Percentiles rank a stretch among this genome's conserved stretches.
These are phyloP conservation scores for Penicillium sp. DNA, from an alignment of 2,329 filamentous ascomycete genomes.

Conservation along the genomic window DNA sequence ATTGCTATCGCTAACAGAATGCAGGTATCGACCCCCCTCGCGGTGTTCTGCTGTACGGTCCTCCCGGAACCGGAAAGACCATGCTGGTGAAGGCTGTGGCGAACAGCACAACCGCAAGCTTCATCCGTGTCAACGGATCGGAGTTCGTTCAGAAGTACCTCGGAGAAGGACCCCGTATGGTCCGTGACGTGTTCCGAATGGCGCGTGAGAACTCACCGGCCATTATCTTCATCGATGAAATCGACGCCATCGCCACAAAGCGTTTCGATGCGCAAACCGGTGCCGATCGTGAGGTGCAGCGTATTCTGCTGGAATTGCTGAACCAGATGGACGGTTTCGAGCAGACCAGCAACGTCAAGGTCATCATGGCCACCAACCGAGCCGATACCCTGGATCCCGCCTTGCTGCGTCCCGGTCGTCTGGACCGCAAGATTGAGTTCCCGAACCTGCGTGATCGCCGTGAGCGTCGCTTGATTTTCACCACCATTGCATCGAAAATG, in stretches of 20 bases:
- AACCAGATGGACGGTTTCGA: constrained; percentile 99
- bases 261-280: constrained; percentile 98
- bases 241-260: constrained; percentile 98
- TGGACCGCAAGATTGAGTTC: constrained; percentile 99
- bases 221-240: constrained; percentile 99
- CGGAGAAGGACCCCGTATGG: constrained; percentile 97
- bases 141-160: constrained; percentile 99
- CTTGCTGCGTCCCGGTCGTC: constrained; percentile 86
- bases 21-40: constrained; percentile 86
- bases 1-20: constrained; percentile 20
- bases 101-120: constrained; percentile 96
- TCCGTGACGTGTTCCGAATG: constrained; percentile 98
- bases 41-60: constrained; percentile 93
- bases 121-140: constrained; percentile 96
- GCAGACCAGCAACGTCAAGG: constrained; percentile 98
- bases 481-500: constrained; percentile 97
- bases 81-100: constrained; percentile 98
- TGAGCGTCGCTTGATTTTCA: constrained; percentile 94
- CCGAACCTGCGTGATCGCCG: constrained; percentile 90
- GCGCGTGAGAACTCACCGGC: constrained; percentile 95
- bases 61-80: constrained; percentile 93
- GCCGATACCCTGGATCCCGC: constrained; percentile 96
- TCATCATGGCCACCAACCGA: constrained; percentile 99
- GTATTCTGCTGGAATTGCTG: constrained; percentile 92
- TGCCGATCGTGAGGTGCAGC: constrained; percentile 96